Base-by-base conservation (phyloP, 371 early-diverging fungal species). In the Syncephalis plumigaleata region DNA sequence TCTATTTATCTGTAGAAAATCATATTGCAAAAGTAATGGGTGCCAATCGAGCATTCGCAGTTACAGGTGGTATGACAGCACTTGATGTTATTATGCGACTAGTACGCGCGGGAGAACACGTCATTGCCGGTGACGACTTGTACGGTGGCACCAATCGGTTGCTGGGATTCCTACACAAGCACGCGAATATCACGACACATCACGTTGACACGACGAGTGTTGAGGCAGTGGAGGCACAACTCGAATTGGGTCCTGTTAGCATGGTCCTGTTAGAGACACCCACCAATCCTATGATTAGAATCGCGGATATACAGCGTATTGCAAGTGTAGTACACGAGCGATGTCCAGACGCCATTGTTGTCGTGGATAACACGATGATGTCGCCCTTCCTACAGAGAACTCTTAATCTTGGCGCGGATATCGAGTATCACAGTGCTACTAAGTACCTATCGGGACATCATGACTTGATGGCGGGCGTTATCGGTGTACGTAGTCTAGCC, bases 351-450 rank as follows among this genome's bases (percentile, higher is more conserved):
- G 84, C 81, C 11, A 56, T 88, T 9, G 80, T 91, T 5, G 87
- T 87, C 18, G 92, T 91, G 2, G 92, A 91, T 56, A 91, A 91
- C 56, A 91, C 92, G 51, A 87, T 91, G 85, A 85, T 87, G 87
- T 77, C 77, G 17, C 92, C 92, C 24, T 80, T 84, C 47, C 66
- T 87, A n/a, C 85, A 85, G 59, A 67, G 76, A 20, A 80, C 89
- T 1, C 63, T 91, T n/a, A 79, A 82, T 42, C 63, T 85, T 17
- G 92, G 90, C 20, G 90, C 88, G 3, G 88, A 89, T 61, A 81
- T 91, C 47, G 79, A 72, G 1, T 84, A 84, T 45, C 87, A 91
- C 52, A 83, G 83, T 7, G 87, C 80, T 9, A 91, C 90, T 22
- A 91, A 91, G 61, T 89, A 83, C 59, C 65, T 91, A 23, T 77